Base-by-base conservation (phyloP, 2,329 filamentous ascomycete genomes). In the Exserohilum rostratum region DNA sequence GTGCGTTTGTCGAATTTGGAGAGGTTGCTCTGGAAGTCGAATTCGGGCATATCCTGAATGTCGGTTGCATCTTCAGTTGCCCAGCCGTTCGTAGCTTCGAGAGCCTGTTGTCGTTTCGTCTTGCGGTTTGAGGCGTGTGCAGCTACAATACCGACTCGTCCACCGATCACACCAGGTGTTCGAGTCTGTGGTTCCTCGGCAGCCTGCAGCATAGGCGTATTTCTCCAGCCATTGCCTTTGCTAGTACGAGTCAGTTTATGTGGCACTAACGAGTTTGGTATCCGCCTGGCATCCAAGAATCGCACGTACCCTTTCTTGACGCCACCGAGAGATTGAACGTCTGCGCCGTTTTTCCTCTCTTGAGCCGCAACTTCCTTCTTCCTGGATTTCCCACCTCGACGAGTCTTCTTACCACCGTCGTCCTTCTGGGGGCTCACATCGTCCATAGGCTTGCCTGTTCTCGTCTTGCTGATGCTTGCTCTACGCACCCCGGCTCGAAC, bases 61-160 rank as follows among this genome's bases (percentile, higher is more conserved):
- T 98, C 95, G 0, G 91, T 97, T 18, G 93, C 93, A 69, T 98
- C 93, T 71, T 97, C 95, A 0, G 93, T 97, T 3, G 91, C 92
- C 93, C 93, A 98, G 3, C 91, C 93, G 71, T 91, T 96, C 38
- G 91, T 76, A 49, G 83, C 79, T 52, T 85, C 82, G 70, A 75
- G 75, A 67, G 77, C 79, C 53, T 78, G 79, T 60, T 81, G 80
- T 25, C 79, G 79, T 50, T 79, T 78, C 27, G 69, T 73, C 65
- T 77, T 78, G 53, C 72, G 76, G 47, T 73, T 76, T 37, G 72
- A 76, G 10, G 69, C 67, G 50, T 68, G 68, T 12, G 70, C 71
- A 33, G 76, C 75, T 57, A 71, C 69, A 15, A 72, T 52, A 15
- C 73, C 74, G 20, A 76, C 69, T 50, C 65, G 67, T 13, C 74